A percentile compares a stretch with the other conserved stretches of the same genome.
Conservation (phyloP, 2,329 filamentous ascomycete species). For the Apiospora pterosperma region DNA sequence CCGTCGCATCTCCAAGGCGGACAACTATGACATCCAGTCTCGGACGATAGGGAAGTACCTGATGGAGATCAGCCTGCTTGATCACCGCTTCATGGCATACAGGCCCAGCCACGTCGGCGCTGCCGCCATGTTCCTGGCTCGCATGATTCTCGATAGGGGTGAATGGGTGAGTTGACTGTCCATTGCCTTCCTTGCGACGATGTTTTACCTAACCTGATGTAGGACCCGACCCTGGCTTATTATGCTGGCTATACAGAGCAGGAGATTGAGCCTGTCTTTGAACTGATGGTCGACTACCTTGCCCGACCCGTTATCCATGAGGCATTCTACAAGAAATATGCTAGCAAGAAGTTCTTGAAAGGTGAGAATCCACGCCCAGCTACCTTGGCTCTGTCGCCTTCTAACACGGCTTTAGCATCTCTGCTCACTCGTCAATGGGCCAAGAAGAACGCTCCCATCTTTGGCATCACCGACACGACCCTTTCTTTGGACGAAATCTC, state of each 20-base stretch:
- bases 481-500: conserved; percentile 48
- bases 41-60: conserved; percentile 97
- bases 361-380: conserved; percentile 54
- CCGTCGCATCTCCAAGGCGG: conserved; percentile 96
- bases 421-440: conserved; percentile 91
- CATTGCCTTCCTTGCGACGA: not conserved
- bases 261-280: conserved; percentile 87
- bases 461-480: conserved; percentile 50
- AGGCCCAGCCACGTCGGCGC: conserved; percentile 88
- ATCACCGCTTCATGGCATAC: conserved; percentile 89
- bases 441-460: conserved; percentile 67
- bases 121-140: conserved; percentile 90
- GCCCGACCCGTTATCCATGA: conserved; percentile 87
- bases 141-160: conserved; percentile 84
- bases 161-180: conserved; percentile 68
- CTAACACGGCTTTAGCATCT: conserved; percentile 59
- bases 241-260: conserved; percentile 93
- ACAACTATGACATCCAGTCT: conserved; percentile 98
- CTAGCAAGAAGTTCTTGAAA: conserved; percentile 98
- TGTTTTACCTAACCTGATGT: conserved; percentile 25
- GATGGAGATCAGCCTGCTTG: conserved; percentile 92
- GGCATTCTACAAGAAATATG: conserved; percentile 99
- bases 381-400: not conserved
- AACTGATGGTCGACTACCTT: conserved; percentile 95
- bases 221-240: conserved; percentile 82